Evolutionary conservation across 192 early-diverging fungal genomes (phyloP), one percentile per base, ranked within the genome.

Genomic region (Coemansia aciculifera): DNA sequence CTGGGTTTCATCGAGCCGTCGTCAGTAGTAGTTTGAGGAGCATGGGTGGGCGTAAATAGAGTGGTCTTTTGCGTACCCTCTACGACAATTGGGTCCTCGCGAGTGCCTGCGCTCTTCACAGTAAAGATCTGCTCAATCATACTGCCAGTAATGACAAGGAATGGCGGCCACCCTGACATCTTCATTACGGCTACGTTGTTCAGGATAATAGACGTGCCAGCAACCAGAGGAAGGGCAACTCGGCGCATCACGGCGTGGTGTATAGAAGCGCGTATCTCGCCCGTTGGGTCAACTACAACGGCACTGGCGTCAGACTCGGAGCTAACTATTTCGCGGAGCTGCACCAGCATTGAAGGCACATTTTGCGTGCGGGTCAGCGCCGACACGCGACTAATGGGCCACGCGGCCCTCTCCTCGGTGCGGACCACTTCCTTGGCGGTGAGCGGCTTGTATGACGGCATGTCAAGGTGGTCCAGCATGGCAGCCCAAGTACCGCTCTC

Each of bases 221-320:
- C 74, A 15, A 48, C 71, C 24, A 76, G 46, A 38, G 69, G 72
- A 11, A 72, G 29, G 11, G 60, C 59, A 5, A 77, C 68, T 10
- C 71, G 66, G 12, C 62, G 64, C 60, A 77, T 64, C 3, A 81
- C 74, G 34, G 51, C 64, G 1, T 51, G 24, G 49, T 81, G 79
- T n/a, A 81, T 71, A n/a, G 79, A 81, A 12, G 74, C 79, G 3
- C 56, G 23, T 57, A 81, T 76, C 62, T 77, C 75, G 32, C 83
- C 83, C 0, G 83, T 80, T 2, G 83, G 83, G 38, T 84, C 83
- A 13, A 78, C 75, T 2, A 80, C 34, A 37, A 74, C 62, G 4
- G 66, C 76, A 34, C 65, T 67, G 4, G 72, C 72, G 36, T 84
- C 78, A 0, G 72, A 43, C 31, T 84, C 74, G 0, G 72, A 64